These are phyloP conservation scores for Chrysosporium keratinophilum DNA, from an alignment of 2,329 filamentous ascomycete species.

Conservation along the genomic window DNA sequence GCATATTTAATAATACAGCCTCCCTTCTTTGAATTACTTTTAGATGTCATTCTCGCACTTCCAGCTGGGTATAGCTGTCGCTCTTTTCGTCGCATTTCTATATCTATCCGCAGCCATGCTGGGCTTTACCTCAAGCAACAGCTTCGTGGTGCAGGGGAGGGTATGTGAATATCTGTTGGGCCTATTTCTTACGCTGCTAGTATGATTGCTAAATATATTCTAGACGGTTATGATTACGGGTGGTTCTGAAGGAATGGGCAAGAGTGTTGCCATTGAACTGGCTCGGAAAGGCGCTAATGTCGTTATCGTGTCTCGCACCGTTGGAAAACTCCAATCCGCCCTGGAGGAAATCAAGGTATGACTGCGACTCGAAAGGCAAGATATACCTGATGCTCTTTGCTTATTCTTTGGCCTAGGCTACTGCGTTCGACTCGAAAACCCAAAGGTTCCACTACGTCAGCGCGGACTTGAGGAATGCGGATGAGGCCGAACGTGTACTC, in stretches of 20 bases:
- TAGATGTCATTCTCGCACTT: slow-evolving; percentile 16
- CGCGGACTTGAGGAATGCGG: slow-evolving; percentile 64
- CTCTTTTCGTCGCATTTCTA: slow-evolving; percentile 22
- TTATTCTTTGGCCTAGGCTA: slow-evolving; percentile 39
- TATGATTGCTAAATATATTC: slow-evolving; percentile 5
- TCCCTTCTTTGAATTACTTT: neutral
- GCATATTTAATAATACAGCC: neutral
- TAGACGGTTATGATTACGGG: slow-evolving; percentile 86
- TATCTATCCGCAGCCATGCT: slow-evolving; percentile 33
- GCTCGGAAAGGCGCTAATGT: slow-evolving; percentile 76
- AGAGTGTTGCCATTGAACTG: slow-evolving; percentile 61
- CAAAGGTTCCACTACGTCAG: slow-evolving; percentile 78
- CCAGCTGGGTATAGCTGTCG: slow-evolving; percentile 10
- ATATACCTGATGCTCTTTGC: neutral
- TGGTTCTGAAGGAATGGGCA: slow-evolving; percentile 86
- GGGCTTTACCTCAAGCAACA: slow-evolving; percentile 47
- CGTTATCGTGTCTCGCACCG: slow-evolving; percentile 70
- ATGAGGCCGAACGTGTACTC: slow-evolving; percentile 61
- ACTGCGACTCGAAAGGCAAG: neutral
- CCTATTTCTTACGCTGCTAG: slow-evolving; percentile 10
- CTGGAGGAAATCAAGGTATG: slow-evolving; percentile 55
- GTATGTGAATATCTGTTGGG: slow-evolving; percentile 39
- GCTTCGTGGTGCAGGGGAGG: slow-evolving; percentile 76
- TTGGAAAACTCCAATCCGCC: slow-evolving; percentile 61
- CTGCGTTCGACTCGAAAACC: slow-evolving; percentile 51